phyloP scores from a whole-genome alignment of 2,329 filamentous ascomycete species.

The Lizonia empirigonia region DNA sequence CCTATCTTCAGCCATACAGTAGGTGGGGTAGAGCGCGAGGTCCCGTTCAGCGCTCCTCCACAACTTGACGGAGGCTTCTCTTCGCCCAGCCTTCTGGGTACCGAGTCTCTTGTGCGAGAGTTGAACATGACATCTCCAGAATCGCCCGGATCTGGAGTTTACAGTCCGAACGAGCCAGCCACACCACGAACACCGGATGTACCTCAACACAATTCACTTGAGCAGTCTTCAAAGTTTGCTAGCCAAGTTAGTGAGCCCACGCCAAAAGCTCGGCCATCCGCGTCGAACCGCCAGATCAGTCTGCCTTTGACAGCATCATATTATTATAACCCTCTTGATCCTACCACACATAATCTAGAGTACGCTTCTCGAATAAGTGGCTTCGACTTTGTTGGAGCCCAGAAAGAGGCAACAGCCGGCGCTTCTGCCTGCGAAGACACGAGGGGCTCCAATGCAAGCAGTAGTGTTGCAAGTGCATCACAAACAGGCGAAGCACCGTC shows the following conservation, averaged over 20 bases:
- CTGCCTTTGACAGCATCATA: conserved; percentile 53
- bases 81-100: conserved; percentile 53
- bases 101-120: conserved; percentile 56
- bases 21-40: conserved; percentile 19
- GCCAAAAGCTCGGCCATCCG: conserved; percentile 41
- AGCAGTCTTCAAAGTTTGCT: conserved; percentile 28
- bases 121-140: conserved; percentile 56
- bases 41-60: conserved; percentile 24
- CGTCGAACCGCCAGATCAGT: conserved; percentile 52
- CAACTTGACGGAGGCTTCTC: conserved; percentile 36
- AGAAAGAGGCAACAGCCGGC: conserved; percentile 23
- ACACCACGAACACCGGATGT: conserved; percentile 48
- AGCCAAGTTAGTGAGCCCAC: conserved; percentile 47
- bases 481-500: conserved; percentile 24
- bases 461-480: conserved; percentile 21
- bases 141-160: conserved; percentile 46
- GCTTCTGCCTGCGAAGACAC: conserved; percentile 39
- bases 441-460: conserved; percentile 29
- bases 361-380: conserved; percentile 55
- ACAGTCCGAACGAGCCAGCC: conserved; percentile 45
- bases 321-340: conserved; percentile 52
- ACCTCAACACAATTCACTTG: conserved; percentile 41
- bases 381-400: conserved; percentile 46
- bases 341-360: conserved; percentile 53
- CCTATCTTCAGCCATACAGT: conserved; percentile 17